Conservation (phyloP, 2,329 filamentous ascomycete species). For the Chaetomium sp. region DNA sequence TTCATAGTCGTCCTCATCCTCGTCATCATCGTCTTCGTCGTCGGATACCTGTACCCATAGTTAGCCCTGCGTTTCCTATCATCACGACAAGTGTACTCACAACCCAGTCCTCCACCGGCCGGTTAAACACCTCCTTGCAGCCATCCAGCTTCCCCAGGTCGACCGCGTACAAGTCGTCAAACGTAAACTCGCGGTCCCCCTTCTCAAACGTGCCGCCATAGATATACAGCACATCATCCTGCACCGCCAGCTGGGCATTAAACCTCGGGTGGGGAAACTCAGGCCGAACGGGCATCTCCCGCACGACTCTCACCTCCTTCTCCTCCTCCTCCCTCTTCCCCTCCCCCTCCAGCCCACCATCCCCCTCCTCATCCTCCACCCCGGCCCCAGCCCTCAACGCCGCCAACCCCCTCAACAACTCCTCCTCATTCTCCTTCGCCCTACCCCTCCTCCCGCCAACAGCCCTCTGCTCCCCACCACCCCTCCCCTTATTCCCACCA, state of each 20-base stretch:
- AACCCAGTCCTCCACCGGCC: conserved; percentile 83
- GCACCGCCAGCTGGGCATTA: conserved; percentile 86
- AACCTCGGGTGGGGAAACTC: conserved; percentile 90
- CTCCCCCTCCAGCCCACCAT: conserved; percentile 47
- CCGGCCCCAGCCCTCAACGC: conserved; percentile 76
- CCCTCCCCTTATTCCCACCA: conserved; percentile 50
- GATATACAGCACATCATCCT: conserved; percentile 90
- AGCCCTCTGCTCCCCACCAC: conserved; percentile 49
- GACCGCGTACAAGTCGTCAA: conserved; percentile 91
- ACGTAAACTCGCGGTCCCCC: conserved; percentile 91
- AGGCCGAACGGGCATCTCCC: conserved; percentile 68
- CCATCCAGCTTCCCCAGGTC: conserved; percentile 95
- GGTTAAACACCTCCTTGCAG: conserved; percentile 85
- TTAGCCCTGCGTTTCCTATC: not conserved
- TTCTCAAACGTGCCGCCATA: conserved; percentile 96
- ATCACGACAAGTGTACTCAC: conserved; percentile 48
- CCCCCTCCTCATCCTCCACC: conserved; percentile 46
- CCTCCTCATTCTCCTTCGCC: conserved; percentile 87
- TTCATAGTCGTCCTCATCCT: conserved; percentile 57
- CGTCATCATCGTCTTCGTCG: conserved; percentile 62
- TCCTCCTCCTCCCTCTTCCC: conserved; percentile 48
- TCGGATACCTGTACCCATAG: conserved; percentile 55
- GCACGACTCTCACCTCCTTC: conserved; percentile 59
- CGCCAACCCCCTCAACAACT: conserved; percentile 82
- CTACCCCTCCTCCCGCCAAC: conserved; percentile 66